Base-by-base conservation (phyloP, 164 flowering plant genomes). In the Vitis cinerea region DNA sequence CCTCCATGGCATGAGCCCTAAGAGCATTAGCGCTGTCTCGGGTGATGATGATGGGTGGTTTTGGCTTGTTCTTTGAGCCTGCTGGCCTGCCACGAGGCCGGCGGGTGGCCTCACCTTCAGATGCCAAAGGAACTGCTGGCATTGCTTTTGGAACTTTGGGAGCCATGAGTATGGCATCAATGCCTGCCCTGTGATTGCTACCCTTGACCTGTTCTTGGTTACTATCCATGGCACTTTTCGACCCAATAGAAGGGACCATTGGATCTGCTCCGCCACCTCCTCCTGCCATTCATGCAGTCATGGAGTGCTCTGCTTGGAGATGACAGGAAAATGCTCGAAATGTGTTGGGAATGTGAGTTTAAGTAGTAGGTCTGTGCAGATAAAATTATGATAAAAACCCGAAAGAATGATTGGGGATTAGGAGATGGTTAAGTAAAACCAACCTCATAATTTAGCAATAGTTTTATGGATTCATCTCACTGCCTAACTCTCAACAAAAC, bases 31-130 rank as follows among this genome's bases (percentile, higher is more conserved):
- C 87, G 66, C 93, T 85, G 71, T 91, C 97, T 2, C 90, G 75
- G 16, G 93, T 88, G 73, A 93, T 80, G 56, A 93, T 90, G 47
- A 90, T 86, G 0, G 97, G 97, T 3, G 93, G 93, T 75, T 93
- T 93, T 0, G 98, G 96, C 78, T 90, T 92, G 83, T 92, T 93
- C 73, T 93, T 93, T 0, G 98, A 93, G 4, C 98, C 94, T 0
- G 91, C 90, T 0, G 97, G 97, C 67, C 97, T 74, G 1, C 97
- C 98, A 13, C 98, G 85, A 13, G 94, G 93, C 56, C 94, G 74
- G 68, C 84, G 75, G 19, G 73, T 53, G 15, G 80, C 64, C 65
- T 84, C 88, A 3, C 86, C 85, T 10, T 81, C 82, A 48, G 72
- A 66, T 5, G 74, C 70, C 0, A 75, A 49, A 48, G 76, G 71